Evolutionary conservation across 2,329 filamentous ascomycete genomes (phyloP), one percentile per base, ranked within the genome.

Genomic region (Colletotrichum sp.): DNA sequence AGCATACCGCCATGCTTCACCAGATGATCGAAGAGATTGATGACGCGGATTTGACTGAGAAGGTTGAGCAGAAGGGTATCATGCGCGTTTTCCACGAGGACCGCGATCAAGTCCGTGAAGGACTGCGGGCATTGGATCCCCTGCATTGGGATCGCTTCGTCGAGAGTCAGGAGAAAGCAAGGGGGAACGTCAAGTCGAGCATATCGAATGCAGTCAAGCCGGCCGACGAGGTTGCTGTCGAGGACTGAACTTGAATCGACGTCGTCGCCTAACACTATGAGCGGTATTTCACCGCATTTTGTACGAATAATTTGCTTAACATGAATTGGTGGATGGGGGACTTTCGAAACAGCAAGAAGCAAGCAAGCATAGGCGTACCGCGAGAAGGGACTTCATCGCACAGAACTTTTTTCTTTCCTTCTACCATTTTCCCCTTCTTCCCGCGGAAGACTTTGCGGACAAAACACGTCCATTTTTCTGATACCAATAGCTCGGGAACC

Each of bases 81-180:
- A 87, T 94, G 15, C 86, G 87, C 71, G 90, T 92, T 0, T 92
- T 95, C 78, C 88, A 91, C 79, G 90, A 93, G 80, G 83, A 92
- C 77, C 87, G 85, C 73, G 88, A 89, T 18, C 81, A 89, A 68
- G 86, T 92, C 24, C 82, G 89, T 55, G 84, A 85, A 75, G 80
- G 83, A 66, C 81, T 93, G 78, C 87, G 91, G 21, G 91, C 90
- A 7, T 88, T 90, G 32, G 94, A 95, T 78, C 92, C 92, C 0
- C 90, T 92, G 77, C 89, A 94, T 82, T 91, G 94, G 90, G 89
- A 90, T 66, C 84, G 85, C 9, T 91, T 96, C 80, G 88, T 90
- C 28, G 91, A 93, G 83, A 87, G 89, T 48, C 92, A 93, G 83
- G 86, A 90, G 80, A 92, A 92, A 83, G 89, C 90, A 8, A 85